These are phyloP conservation scores for Lepiota subincarnata DNA, from an alignment of 768 basidiomycete genomes.

Conservation along the genomic window DNA sequence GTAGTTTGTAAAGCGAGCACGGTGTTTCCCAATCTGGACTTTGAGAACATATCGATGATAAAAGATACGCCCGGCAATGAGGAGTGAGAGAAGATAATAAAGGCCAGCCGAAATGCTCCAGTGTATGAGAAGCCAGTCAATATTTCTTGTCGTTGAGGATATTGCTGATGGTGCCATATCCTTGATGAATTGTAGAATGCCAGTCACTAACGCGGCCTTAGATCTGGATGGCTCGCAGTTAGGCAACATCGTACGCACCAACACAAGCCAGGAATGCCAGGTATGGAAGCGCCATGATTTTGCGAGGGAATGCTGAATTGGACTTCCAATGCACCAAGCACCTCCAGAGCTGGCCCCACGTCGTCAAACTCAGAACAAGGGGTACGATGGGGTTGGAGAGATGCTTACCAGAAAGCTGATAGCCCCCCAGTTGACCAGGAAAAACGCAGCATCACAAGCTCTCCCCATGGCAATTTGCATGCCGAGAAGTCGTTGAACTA, in stretches of 20 bases:
- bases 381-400: neutral
- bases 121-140: slow-evolving; percentile 6
- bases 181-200: neutral
- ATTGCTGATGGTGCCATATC: neutral
- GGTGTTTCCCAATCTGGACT: neutral
- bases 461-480: neutral
- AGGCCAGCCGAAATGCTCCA: slow-evolving; percentile 5
- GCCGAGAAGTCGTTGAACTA: neutral
- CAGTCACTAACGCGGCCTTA: neutral
- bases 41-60: neutral
- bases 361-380: neutral
- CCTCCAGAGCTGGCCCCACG: slow-evolving; percentile 2
- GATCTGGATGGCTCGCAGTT: neutral
- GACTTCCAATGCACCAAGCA: slow-evolving; percentile 8
- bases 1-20: neutral
- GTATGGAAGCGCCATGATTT: slow-evolving; percentile 4
- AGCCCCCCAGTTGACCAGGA: slow-evolving; percentile 5
- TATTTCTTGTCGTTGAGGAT: neutral
- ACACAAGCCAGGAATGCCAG: neutral
- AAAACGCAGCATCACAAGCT: neutral
- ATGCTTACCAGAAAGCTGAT: slow-evolving; percentile 5
- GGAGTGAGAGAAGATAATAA: slow-evolving; percentile 4
- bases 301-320: slow-evolving; percentile 1
- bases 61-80: neutral
- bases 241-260: neutral